Conservation (phyloP, 768 basidiomycete species). For the Daedaleopsis sinensis region DNA sequence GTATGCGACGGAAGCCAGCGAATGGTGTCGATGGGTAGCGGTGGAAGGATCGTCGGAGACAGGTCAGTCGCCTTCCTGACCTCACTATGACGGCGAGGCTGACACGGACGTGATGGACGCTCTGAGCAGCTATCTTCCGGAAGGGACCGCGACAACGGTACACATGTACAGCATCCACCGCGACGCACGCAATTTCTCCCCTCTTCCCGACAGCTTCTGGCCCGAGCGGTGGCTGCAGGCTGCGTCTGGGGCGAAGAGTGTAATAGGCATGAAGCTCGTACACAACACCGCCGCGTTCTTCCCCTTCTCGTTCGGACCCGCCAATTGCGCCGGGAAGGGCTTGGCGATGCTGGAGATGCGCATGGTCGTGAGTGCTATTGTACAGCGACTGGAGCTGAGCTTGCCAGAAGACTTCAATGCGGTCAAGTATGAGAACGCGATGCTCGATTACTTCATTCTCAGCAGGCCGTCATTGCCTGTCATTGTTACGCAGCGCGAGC, state of each 20-base stretch:
- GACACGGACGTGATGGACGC: background rate
- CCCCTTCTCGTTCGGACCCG: constrained; percentile 53
- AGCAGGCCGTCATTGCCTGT: constrained; percentile 15
- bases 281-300: constrained; percentile 31
- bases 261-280: constrained; percentile 3
- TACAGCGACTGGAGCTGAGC: constrained; percentile 29
- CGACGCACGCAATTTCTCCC: constrained; percentile 49
- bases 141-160: constrained; percentile 39
- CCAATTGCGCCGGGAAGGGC: constrained; percentile 52
- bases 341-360: constrained; percentile 44
- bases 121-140: constrained; percentile 44
- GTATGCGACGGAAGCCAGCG: constrained; percentile 46
- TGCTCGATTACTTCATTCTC: constrained; percentile 17
- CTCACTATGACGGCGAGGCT: background rate
- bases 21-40: constrained; percentile 32
- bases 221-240: constrained; percentile 46
- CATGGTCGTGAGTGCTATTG: constrained; percentile 31
- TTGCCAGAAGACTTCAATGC: constrained; percentile 15
- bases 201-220: constrained; percentile 42
- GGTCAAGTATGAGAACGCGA: constrained; percentile 4
- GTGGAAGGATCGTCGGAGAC: constrained; percentile 38
- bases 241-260: constrained; percentile 5
- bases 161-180: constrained; percentile 47
- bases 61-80: constrained; percentile 28
- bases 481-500: constrained; percentile 2